Conservation (phyloP, 2,329 filamentous ascomycete species). For the Colletotrichum endophyticum region DNA sequence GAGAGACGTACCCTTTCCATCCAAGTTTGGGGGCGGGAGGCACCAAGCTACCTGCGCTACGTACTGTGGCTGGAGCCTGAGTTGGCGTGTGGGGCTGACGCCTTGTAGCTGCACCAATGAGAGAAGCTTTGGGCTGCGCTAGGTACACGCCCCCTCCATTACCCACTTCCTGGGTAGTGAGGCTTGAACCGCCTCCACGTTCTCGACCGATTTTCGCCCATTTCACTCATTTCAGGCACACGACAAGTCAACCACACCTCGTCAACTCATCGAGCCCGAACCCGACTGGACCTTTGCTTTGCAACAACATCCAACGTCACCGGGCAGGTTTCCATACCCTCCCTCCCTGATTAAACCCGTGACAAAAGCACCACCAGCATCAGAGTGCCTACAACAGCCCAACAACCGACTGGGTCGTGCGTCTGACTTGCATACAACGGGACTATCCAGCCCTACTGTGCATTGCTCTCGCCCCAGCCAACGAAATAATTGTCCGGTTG, state of each 20-base stretch:
- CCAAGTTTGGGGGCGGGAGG: background rate
- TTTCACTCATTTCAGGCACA: background rate
- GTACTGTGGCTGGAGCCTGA: slow-evolving; percentile 9
- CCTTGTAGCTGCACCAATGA: background rate
- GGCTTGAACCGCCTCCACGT: slow-evolving; percentile 12
- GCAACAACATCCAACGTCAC: background rate
- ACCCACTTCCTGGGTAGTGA: slow-evolving; percentile 16
- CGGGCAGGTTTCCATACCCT: background rate
- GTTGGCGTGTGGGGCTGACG: background rate
- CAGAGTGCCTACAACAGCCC: background rate
- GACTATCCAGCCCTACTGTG: slow-evolving; percentile 16
- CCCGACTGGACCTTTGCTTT: background rate
- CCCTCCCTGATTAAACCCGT: background rate
- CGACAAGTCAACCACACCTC: slow-evolving; percentile 5
- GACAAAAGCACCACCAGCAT: background rate
- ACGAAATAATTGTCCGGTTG: slow-evolving; percentile 10
- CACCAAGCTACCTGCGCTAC: background rate
- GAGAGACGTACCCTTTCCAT: background rate
- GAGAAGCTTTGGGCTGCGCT: background rate
- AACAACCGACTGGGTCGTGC: slow-evolving; percentile 15
- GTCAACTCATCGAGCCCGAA: background rate
- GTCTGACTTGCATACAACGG: slow-evolving; percentile 18
- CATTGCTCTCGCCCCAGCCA: background rate
- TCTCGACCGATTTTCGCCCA: slow-evolving; percentile 8
- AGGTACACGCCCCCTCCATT: slow-evolving; percentile 14